phyloP scores from a whole-genome alignment of 345 rosid species.

The Eucalyptus paniculata region DNA sequence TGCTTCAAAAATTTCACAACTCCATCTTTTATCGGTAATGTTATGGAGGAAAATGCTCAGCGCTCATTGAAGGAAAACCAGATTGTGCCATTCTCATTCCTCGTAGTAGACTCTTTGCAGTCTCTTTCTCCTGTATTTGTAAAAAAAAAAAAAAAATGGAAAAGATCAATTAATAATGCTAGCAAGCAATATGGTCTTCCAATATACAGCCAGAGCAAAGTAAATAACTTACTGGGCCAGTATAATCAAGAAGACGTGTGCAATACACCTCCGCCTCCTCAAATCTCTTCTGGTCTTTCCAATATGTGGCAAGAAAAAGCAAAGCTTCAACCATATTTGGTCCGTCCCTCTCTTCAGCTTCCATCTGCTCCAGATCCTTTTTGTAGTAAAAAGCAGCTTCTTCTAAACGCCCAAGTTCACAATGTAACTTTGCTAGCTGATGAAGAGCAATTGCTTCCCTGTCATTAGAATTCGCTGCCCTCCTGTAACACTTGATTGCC shows the following conservation, averaged over 20 bases:
- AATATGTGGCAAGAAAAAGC: slow-evolving; percentile 68
- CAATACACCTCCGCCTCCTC: slow-evolving; percentile 96
- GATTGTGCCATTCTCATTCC: slow-evolving; percentile 54
- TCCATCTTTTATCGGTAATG: neutral
- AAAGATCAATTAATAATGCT: neutral
- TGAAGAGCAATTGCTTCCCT: slow-evolving; percentile 87
- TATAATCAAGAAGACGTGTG: slow-evolving; percentile 85
- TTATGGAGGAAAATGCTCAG: slow-evolving; percentile 63
- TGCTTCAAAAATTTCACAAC: neutral
- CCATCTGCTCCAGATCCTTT: slow-evolving; percentile 90
- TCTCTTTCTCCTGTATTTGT: slow-evolving; percentile 75
- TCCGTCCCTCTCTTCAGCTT: slow-evolving; percentile 90
- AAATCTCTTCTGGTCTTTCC: slow-evolving; percentile 47
- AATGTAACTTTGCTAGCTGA: slow-evolving; percentile 73
- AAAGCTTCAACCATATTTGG: slow-evolving; percentile 87
- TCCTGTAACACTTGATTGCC: slow-evolving; percentile 87
- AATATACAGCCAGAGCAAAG: neutral
- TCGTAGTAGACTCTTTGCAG: slow-evolving; percentile 71
- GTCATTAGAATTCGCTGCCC: slow-evolving; percentile 74
- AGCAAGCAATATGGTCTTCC: neutral
- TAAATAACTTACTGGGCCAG: slow-evolving; percentile 66
- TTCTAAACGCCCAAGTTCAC: slow-evolving; percentile 51
- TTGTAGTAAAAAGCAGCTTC: slow-evolving; percentile 88
- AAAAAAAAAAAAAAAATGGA: neutral
- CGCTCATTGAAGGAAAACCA: slow-evolving; percentile 59